Conservation (phyloP, 164 flowering plant genomes). For the Pachysandra terminalis region DNA sequence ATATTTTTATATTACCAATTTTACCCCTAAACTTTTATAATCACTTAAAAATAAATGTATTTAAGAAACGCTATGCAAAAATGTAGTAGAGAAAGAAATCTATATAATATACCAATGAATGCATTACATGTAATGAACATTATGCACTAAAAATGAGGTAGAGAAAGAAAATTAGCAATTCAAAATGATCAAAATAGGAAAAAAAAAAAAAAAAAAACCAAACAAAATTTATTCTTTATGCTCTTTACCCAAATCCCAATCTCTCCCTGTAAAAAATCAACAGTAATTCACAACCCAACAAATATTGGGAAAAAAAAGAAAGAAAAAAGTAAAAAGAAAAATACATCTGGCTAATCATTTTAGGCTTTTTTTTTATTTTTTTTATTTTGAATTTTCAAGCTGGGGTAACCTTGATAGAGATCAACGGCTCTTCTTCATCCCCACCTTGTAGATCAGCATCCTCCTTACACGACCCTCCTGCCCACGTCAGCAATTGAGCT, state of each 20-base stretch:
- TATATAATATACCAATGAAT: too few species aligned
- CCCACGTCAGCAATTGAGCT: constrained; percentile 57
- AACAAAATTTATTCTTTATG: constrained; percentile 14
- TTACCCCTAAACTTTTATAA: too few species aligned
- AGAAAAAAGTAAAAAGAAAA: not conserved
- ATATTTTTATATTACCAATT: too few species aligned
- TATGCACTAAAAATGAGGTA: too few species aligned
- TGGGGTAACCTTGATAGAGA: constrained; percentile 37
- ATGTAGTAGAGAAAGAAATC: too few species aligned
- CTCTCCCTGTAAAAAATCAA: constrained; percentile 7
- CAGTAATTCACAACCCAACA: constrained; percentile 21
- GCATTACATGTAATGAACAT: too few species aligned
- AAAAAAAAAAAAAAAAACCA: not conserved
- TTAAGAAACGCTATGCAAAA: too few species aligned
- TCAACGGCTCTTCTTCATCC: constrained; percentile 42
- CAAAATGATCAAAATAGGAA: not conserved
- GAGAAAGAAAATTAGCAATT: not conserved
- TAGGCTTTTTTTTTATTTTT: not conserved
- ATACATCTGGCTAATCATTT: not conserved
- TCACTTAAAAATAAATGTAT: too few species aligned
- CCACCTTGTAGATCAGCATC: not conserved
- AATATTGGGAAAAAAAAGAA: constrained; percentile 9
- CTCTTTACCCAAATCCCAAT: constrained; percentile 7
- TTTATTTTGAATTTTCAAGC: constrained; percentile 8
- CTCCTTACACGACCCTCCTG: constrained; percentile 25